Evolutionary conservation across 768 basidiomycete genomes (phyloP).

Genomic region (Termitomyces sp.): DNA sequence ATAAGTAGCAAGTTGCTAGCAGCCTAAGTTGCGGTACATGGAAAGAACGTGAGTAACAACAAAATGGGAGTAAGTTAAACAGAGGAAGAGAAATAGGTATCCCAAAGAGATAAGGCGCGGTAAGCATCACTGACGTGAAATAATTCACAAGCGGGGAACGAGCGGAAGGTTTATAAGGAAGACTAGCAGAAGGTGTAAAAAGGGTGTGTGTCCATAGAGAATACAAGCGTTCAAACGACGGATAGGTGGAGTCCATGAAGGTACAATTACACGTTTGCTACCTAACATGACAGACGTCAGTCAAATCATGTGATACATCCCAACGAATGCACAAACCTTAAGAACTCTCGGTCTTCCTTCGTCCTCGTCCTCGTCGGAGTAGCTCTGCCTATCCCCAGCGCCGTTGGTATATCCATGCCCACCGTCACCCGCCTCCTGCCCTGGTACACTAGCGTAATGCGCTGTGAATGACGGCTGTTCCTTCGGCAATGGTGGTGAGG

Average conservation of each 20-base stretch:
- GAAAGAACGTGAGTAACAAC: too few relatives aligned
- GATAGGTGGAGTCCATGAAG: background rate
- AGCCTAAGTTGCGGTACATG: too few relatives aligned
- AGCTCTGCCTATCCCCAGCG: background rate
- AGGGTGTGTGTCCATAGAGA: background rate
- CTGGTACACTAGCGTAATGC: background rate
- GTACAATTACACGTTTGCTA: background rate
- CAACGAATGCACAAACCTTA: background rate
- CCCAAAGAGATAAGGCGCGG: too few relatives aligned
- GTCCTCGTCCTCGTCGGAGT: background rate
- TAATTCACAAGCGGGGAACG: too few relatives aligned
- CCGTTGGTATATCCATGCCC: conserved; percentile 28
- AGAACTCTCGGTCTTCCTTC: background rate
- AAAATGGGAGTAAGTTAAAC: too few relatives aligned
- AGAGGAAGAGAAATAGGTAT: too few relatives aligned
- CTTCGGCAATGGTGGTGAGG: background rate
- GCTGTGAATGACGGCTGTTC: background rate
- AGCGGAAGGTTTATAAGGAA: too few relatives aligned
- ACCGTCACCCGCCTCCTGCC: conserved; percentile 18
- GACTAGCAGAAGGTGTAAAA: too few relatives aligned
- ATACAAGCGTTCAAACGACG: background rate
- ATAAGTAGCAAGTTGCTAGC: too few relatives aligned
- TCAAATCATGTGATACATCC: background rate
- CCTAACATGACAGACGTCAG: conserved; percentile 1
- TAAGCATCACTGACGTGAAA: too few relatives aligned